A percentile compares a stretch with the other conserved stretches of the same genome.
These are phyloP conservation scores for Fusarium verrucosum DNA, from an alignment of 2,329 filamentous ascomycete species.

Conservation along the genomic window DNA sequence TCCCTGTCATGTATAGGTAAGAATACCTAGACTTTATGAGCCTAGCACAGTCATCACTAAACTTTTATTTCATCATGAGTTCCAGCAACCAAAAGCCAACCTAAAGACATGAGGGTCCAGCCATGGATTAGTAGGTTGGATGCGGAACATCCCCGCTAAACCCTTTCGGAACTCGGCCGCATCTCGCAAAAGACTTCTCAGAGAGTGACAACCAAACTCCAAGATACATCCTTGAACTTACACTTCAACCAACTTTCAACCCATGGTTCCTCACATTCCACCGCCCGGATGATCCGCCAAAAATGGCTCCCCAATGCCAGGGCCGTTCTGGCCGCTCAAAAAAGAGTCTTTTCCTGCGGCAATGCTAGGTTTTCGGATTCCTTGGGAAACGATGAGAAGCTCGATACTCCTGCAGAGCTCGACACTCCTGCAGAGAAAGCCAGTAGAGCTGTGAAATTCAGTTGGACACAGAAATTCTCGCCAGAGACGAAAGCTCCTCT, in stretches of 20 bases:
- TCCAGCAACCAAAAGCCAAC: background rate
- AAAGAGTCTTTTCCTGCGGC: slow-evolving; percentile 6
- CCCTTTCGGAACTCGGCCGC: slow-evolving; percentile 22
- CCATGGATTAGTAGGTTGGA: no score
- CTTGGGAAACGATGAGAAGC: background rate
- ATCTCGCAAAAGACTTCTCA: slow-evolving; percentile 13
- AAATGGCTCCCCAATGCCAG: slow-evolving; percentile 42
- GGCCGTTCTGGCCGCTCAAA: slow-evolving; percentile 31
- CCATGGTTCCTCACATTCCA: slow-evolving; percentile 28
- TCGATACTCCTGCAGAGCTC: background rate
- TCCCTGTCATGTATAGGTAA: no score
- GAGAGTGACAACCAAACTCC: slow-evolving; percentile 2
- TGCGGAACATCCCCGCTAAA: slow-evolving; percentile 26
- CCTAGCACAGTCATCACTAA: no score
- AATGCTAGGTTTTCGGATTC: background rate
- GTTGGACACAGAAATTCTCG: no score
- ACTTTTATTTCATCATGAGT: slow-evolving; percentile 6
- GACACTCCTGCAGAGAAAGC: background rate
- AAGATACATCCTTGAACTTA: background rate
- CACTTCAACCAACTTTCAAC: background rate
- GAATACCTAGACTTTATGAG: no score
- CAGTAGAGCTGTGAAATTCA: background rate
- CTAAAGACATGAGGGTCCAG: slow-evolving; percentile 2
- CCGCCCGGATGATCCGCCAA: slow-evolving; percentile 46
- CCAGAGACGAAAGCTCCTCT: no score